A percentile compares a stretch with the other conserved stretches of the same genome.
phyloP scores from a whole-genome alignment of 31 red algal species.

The Odonthalia washingtoniensis region DNA sequence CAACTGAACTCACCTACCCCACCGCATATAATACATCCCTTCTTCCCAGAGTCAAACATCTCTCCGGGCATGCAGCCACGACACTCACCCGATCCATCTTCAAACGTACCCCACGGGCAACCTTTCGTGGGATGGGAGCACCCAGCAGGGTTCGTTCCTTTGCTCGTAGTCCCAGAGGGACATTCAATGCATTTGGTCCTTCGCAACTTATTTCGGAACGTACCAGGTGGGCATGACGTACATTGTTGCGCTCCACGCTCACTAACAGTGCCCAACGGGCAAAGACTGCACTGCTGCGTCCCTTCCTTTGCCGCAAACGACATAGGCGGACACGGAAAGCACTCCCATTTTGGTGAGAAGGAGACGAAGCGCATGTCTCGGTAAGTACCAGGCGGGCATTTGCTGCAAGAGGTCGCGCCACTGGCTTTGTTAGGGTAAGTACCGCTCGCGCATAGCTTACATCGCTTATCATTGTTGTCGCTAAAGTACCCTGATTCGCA shows the following conservation, averaged over 20 bases:
- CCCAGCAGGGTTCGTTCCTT: not conserved
- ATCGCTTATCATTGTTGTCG: not conserved
- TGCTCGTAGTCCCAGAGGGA: not conserved
- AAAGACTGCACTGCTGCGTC: not conserved
- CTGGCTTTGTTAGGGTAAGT: not conserved
- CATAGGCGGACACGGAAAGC: not conserved
- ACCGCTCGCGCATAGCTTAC: not conserved
- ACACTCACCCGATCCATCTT: not conserved
- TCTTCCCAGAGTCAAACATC: not conserved
- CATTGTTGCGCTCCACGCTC: not conserved
- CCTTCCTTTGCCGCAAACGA: not conserved
- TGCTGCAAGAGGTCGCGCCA: not conserved
- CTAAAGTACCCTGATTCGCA: not conserved
- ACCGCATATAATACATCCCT: not conserved
- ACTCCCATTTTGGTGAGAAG: not conserved
- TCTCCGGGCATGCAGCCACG: not conserved
- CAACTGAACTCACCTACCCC: not conserved
- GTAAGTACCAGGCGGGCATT: not conserved
- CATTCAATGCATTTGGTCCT: not conserved
- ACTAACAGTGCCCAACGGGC: not conserved
- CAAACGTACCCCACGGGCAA: not conserved
- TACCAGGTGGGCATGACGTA: not conserved
- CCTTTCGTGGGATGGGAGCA: not conserved
- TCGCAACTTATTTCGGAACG: not conserved
- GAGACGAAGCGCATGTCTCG: not conserved